Conservation (phyloP, 495 filamentous ascomycete genomes). For the Durotheca rogersii region DNA sequence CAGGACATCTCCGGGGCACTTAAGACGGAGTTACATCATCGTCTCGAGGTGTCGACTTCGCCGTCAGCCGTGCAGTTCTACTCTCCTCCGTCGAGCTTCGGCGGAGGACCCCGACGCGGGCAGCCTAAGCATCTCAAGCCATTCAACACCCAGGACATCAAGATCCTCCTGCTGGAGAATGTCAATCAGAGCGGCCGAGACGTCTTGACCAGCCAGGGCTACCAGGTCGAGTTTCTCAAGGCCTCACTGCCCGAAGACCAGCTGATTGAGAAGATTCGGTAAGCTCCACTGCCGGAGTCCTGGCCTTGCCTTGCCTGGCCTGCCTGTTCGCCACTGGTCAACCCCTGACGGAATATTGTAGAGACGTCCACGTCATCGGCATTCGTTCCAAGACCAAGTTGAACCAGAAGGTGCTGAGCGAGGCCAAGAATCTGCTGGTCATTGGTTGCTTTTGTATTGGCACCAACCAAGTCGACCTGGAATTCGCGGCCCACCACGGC, state of each 20-base stretch:
- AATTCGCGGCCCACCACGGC: slow-evolving; percentile 86
- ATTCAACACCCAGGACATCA: slow-evolving; percentile 92
- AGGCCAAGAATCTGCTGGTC: slow-evolving; percentile 92
- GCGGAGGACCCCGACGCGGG: slow-evolving; percentile 33
- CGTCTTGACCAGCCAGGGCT: slow-evolving; percentile 80
- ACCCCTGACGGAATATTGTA: slow-evolving; percentile 36
- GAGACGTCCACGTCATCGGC: slow-evolving; percentile 95
- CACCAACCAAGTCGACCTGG: slow-evolving; percentile 95
- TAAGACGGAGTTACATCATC: slow-evolving; percentile 43
- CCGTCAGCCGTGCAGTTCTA: slow-evolving; percentile 61
- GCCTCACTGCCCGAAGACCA: slow-evolving; percentile 86
- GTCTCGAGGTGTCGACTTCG: slow-evolving; percentile 58
- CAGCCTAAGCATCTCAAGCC: slow-evolving; percentile 83
- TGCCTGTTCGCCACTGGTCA: slow-evolving; percentile 5
- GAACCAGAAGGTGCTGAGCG: slow-evolving; percentile 75
- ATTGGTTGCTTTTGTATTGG: slow-evolving; percentile 99
- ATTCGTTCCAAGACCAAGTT: slow-evolving; percentile 98
- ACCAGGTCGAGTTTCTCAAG: slow-evolving; percentile 93
- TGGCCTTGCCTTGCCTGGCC: background rate
- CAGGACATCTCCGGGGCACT: slow-evolving; percentile 21
- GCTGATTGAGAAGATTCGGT: slow-evolving; percentile 96
- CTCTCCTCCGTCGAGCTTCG: slow-evolving; percentile 57
- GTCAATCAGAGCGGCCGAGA: slow-evolving; percentile 87
- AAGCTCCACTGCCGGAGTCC: slow-evolving; percentile 41
- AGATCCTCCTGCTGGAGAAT: slow-evolving; percentile 94